These are phyloP conservation scores for Paradendryphiella salina DNA, from an alignment of 2,329 filamentous ascomycete genomes.

Conservation along the genomic window DNA sequence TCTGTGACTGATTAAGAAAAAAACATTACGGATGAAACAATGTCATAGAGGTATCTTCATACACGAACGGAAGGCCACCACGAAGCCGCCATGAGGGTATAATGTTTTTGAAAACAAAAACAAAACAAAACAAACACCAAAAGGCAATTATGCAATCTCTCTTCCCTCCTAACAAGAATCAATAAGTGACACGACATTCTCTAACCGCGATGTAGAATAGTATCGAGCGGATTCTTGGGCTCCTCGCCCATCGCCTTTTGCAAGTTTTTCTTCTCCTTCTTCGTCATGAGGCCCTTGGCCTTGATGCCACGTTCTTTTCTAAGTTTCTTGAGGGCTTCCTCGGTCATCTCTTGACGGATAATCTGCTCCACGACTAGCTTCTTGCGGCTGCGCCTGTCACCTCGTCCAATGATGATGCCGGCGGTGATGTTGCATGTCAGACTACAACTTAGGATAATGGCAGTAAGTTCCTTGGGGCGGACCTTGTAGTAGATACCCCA, in stretches of 20 bases:
- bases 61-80: no score
- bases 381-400: constrained; percentile 76
- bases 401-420: constrained; percentile 74
- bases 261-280: constrained; percentile 28
- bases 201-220: constrained; percentile 33
- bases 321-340: constrained; percentile 62
- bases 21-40: no score
- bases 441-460: constrained; percentile 76
- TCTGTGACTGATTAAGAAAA: no score
- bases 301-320: constrained; percentile 50
- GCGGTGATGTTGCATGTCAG: constrained; percentile 77
- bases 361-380: constrained; percentile 80
- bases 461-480: constrained; percentile 74
- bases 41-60: no score
- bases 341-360: constrained; percentile 73
- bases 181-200: not conserved
- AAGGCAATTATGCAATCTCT: not conserved
- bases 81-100: no score
- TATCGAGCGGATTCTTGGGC: constrained; percentile 33
- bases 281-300: constrained; percentile 34
- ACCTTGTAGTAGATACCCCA: constrained; percentile 75
- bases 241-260: constrained; percentile 25
- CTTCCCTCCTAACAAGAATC: no score
- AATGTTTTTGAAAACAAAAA: no score
- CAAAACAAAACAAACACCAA: no score